Evolutionary conservation across 23 red algal genomes (phyloP), one percentile per base, ranked within the genome.

Genomic region (Chondrus crispus): DNA sequence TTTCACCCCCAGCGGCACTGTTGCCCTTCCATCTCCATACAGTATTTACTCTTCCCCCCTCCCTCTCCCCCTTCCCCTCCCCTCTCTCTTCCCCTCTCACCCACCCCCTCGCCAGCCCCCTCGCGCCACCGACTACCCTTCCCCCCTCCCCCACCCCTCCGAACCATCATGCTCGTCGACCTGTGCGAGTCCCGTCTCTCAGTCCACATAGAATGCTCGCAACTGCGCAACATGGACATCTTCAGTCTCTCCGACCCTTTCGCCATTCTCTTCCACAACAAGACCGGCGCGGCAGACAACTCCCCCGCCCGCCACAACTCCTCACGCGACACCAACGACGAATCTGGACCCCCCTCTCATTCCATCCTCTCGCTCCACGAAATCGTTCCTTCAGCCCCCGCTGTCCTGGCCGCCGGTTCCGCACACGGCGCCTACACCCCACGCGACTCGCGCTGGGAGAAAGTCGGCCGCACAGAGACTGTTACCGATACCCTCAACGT

Each of bases 161-260:
- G 5, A 66, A 66, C 60, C 73, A 68, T 32, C 39, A 79, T 78
- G 50, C 24, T 68, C 19, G 80, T 74, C 14, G 90, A 93, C 2
- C 28, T 43, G 6, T 93, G 90, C 38, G 90, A 93, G 80, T 86
- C 90, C 18, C 80, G 81, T 5, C 81, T 93, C 48, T 20, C 29
- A 62, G 74, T 93, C 47, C 90, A 93, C 49, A 63, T 93, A 24
- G 52, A 53, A 4, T 85, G 90, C 47, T 33, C 68, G 9, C 38
- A 78, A 13, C 80, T 93, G 33, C 90, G 90, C 39, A 86, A 93
- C 64, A 93, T 93, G 90, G 90, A 93, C 46, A n/a, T 70, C 16
- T 78, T 93, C 70, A 69, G 81, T 29, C 80, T 69, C 40, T 86
- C 81, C 62, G 90, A 93, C 90, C 90, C 90, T 18, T 93, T 93